Evolutionary conservation across 1,284 basidiomycete species (phyloP), one percentile per base, ranked within the genome.

Genomic region (Ceratobasidium sp.): DNA sequence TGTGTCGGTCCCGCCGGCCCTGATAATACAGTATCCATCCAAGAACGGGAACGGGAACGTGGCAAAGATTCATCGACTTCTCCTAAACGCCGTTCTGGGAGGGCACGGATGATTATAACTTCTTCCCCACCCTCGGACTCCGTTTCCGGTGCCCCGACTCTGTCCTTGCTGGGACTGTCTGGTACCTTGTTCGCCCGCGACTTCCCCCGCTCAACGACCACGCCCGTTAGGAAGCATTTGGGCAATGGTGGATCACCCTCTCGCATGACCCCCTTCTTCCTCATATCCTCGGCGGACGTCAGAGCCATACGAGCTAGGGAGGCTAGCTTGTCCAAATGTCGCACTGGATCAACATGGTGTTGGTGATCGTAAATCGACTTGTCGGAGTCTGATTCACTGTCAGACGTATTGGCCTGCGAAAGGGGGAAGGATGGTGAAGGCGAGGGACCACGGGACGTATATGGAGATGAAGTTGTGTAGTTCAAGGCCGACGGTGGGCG

Each of bases 11-110:
- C 45, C 32, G 64, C 15, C 2, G 64, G 64, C n/a, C 64, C 64
- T 27, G 40, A 58, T 40, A 67, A 34, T 22, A 67, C 52, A 20
- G 64, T 67, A 53, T 67, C 64, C 64, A 67, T 42, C 64, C 64
- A 67, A 15, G 64, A 67, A 27, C 52, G 64, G 13, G 64, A 67
- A 32, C 64, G 64, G n/a, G 40, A 22, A 7, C 45, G 20, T 29
- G 52, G 52, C 29, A 55, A 50, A 27, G n/a, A n/a, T 15, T 54
- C 64, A 12, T 52, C 27, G 32, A 67, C 40, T 20, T 67, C 52
- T 25, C 64, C 64, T 20, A 67, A 42, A 7, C 52, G 64, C 8
- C 64, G 34, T 32, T 67, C 64, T 7, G 64, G 64, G n/a, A 67
- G 27, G 25, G 64, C 64, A n/a, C 52, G 50, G 15, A 67, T 67